These are phyloP conservation scores for Torrubiella hemipterigena DNA, from an alignment of 2,329 filamentous ascomycete genomes.

Conservation along the genomic window DNA sequence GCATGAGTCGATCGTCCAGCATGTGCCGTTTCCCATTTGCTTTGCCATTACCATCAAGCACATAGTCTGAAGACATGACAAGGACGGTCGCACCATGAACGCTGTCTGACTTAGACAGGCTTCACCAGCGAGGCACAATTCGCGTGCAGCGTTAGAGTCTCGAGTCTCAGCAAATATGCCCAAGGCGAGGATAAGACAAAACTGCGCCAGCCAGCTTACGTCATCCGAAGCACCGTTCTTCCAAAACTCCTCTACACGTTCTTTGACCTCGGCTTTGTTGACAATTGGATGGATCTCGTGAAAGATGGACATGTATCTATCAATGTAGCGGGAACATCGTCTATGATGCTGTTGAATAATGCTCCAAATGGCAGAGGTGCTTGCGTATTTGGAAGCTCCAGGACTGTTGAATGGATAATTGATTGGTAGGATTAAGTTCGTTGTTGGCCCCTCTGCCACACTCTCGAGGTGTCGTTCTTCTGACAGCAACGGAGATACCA, in stretches of 20 bases:
- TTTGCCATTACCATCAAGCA: conserved; percentile 8
- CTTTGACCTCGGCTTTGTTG: conserved; percentile 1
- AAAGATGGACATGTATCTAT: conserved; percentile 5
- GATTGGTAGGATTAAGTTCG: conserved; percentile 4
- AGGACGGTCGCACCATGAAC: conserved; percentile 8
- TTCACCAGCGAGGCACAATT: conserved; percentile 9
- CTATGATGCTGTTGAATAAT: neutral
- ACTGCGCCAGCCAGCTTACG: conserved; percentile 5
- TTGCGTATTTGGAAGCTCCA: conserved; percentile 2
- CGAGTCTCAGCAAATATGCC: conserved; percentile 3
- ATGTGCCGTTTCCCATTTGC: conserved; percentile 7
- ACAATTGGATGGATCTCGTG: conserved; percentile 6
- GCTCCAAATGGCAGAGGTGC: neutral
- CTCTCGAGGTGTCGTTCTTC: too few relatives aligned
- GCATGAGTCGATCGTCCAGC: conserved; percentile 6
- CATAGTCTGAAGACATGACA: conserved; percentile 6
- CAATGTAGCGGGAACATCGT: conserved; percentile 1
- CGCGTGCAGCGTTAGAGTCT: conserved; percentile 2
- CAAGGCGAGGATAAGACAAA: conserved; percentile 7
- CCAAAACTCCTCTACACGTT: conserved; percentile 1
- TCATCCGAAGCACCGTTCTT: conserved; percentile 1
- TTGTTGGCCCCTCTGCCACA: too few relatives aligned
- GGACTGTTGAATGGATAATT: conserved; percentile 8
- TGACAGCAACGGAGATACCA: too few relatives aligned
- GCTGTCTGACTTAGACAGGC: conserved; percentile 8